A percentile compares a stretch with the other conserved stretches of the same genome.
phyloP scores from a whole-genome alignment of 306 rosid species.

The Prunus armeniaca region DNA sequence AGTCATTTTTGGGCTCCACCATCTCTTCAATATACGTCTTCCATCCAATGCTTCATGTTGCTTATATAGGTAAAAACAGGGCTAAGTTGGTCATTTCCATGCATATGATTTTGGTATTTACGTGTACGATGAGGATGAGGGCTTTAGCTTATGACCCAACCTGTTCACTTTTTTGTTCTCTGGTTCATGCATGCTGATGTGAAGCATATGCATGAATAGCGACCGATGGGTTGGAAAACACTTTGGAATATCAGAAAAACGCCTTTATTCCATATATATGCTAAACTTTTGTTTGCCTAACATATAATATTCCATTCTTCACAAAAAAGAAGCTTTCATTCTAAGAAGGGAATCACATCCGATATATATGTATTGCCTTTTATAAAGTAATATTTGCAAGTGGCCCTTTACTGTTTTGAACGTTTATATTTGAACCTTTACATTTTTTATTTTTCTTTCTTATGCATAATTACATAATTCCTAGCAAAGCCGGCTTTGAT shows the following conservation, averaged over 20 bases:
- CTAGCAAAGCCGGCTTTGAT: too few relatives aligned
- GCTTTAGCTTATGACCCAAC: background rate
- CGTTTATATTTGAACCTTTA: too few relatives aligned
- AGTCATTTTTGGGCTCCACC: slow-evolving; percentile 47
- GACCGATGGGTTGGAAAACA: background rate
- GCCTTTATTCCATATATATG: background rate
- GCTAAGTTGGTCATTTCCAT: background rate
- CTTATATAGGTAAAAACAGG: background rate
- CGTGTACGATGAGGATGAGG: background rate
- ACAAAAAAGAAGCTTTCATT: background rate
- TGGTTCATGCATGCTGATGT: background rate
- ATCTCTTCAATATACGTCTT: slow-evolving; percentile 10
- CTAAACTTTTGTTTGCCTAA: background rate
- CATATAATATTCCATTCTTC: background rate
- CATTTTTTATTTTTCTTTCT: too few relatives aligned
- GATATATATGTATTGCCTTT: background rate
- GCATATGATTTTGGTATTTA: too few relatives aligned
- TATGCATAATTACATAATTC: too few relatives aligned
- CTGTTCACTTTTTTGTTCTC: background rate
- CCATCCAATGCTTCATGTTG: background rate
- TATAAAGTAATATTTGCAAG: background rate
- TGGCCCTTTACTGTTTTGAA: too few relatives aligned
- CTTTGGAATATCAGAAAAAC: background rate
- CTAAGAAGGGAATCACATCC: background rate
- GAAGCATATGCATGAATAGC: background rate